phyloP scores from a whole-genome alignment of 2,329 filamentous ascomycete genomes.

The Ramichloridium luteum region DNA sequence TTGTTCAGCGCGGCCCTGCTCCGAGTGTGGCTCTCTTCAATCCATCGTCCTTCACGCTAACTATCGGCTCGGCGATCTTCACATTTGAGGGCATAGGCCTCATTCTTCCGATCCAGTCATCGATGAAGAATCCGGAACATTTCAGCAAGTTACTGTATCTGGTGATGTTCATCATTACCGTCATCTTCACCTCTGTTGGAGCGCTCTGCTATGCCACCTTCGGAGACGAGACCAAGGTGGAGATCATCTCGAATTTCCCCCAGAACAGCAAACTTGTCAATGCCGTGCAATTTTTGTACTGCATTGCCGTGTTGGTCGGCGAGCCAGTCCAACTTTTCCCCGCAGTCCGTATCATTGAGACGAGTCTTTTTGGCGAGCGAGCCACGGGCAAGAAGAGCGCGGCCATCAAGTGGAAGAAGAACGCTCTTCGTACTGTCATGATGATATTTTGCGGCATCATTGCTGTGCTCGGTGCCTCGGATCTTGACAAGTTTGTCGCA shows the following conservation, averaged over 20 bases:
- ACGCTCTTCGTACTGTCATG: slow-evolving; percentile 47
- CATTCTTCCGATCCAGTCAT: slow-evolving; percentile 63
- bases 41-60: slow-evolving; percentile 54
- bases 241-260: slow-evolving; percentile 66
- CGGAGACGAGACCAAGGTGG: slow-evolving; percentile 54
- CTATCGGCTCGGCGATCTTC: slow-evolving; percentile 62
- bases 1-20: slow-evolving; percentile 46
- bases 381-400: slow-evolving; percentile 52
- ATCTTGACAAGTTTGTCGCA: slow-evolving; percentile 63
- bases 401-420: slow-evolving; percentile 66
- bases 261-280: slow-evolving; percentile 62
- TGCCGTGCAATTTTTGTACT: slow-evolving; percentile 62
- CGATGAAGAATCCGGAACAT: slow-evolving; percentile 57
- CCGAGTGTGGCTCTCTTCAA: slow-evolving; percentile 57
- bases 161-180: slow-evolving; percentile 62
- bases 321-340: slow-evolving; percentile 66
- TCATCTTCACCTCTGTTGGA: slow-evolving; percentile 60
- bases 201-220: slow-evolving; percentile 65
- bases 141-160: slow-evolving; percentile 54
- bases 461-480: slow-evolving; percentile 51
- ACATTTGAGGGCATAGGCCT: slow-evolving; percentile 69
- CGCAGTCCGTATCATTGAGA: slow-evolving; percentile 58
- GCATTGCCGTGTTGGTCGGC: slow-evolving; percentile 59
- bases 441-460: slow-evolving; percentile 49
- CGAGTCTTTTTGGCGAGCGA: slow-evolving; percentile 51